phyloP scores from a whole-genome alignment of 2,329 filamentous ascomycete species.

The Pseudocercospora vitis region DNA sequence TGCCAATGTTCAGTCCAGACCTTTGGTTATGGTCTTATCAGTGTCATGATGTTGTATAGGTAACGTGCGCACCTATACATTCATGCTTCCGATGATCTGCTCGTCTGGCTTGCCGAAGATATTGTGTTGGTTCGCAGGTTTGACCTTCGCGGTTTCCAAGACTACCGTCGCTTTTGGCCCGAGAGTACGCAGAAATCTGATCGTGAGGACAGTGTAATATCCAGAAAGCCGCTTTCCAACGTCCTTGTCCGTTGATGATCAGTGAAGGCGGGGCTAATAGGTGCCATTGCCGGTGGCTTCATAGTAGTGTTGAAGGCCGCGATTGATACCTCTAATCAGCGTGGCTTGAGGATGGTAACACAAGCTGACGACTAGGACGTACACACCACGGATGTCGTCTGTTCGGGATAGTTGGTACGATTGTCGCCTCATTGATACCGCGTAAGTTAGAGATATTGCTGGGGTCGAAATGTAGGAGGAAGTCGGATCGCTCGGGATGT shows the following conservation, averaged over 20 bases:
- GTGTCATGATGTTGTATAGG: constrained; percentile 41
- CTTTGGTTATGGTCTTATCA: constrained; percentile 40
- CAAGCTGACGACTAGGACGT: background rate
- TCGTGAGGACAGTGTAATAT: constrained; percentile 34
- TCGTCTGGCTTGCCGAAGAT: constrained; percentile 33
- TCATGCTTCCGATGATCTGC: constrained; percentile 46
- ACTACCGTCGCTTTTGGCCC: background rate
- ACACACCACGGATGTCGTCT: no score
- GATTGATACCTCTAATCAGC: constrained; percentile 36
- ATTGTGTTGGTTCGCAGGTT: constrained; percentile 32
- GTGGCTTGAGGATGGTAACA: background rate
- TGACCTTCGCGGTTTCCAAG: constrained; percentile 10
- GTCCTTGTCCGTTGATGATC: background rate
- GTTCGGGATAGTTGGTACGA: no score
- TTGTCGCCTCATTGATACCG: no score
- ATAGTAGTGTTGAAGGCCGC: constrained; percentile 44
- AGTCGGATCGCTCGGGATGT: no score
- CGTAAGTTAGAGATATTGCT: no score
- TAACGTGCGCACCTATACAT: constrained; percentile 40
- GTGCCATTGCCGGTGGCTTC: constrained; percentile 44
- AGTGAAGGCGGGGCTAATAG: constrained; percentile 40
- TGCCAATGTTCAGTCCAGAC: constrained; percentile 38
- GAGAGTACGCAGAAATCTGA: constrained; percentile 4
- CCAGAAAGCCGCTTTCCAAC: background rate
- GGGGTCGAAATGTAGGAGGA: no score